Conservation (phyloP, 176 grass and related monocot genomes). For the Pontederia paniculata region DNA sequence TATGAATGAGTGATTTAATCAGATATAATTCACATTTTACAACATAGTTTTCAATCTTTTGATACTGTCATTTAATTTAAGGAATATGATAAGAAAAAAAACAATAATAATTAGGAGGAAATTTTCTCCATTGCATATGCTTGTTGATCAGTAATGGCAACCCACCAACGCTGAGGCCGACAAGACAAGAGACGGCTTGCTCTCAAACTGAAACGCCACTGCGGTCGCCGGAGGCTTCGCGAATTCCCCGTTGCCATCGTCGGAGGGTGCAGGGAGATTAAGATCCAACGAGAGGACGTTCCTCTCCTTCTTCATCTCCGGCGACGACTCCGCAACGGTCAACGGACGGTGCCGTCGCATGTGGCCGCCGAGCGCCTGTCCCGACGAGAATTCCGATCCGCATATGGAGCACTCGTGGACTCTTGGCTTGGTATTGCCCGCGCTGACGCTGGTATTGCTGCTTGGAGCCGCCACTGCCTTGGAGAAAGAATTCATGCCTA, state of each 20-base stretch:
- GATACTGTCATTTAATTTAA: not conserved
- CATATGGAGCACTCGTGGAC: slow-evolving; percentile 22
- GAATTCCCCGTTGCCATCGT: not conserved
- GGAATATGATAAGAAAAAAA: not conserved
- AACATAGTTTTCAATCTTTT: too few species aligned
- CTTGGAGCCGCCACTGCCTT: not conserved
- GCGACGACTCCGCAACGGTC: not conserved
- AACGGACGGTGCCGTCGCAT: slow-evolving; percentile 22
- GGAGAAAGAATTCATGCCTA: not conserved
- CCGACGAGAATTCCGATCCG: slow-evolving; percentile 19
- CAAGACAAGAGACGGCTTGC: slow-evolving; percentile 2
- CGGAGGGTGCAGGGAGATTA: slow-evolving; percentile 14
- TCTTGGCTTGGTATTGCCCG: not conserved
- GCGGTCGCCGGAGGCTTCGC: not conserved
- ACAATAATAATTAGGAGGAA: not conserved
- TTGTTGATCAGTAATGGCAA: slow-evolving; percentile 1
- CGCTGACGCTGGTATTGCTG: not conserved
- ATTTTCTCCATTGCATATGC: not conserved
- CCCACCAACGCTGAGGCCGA: slow-evolving; percentile 4
- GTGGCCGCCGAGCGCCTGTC: slow-evolving; percentile 25
- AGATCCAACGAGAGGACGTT: slow-evolving; percentile 3
- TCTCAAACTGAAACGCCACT: slow-evolving; percentile 4
- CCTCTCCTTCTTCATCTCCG: slow-evolving; percentile 5
- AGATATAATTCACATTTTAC: too few species aligned
- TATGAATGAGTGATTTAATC: too few species aligned